Evolutionary conservation across 495 filamentous ascomycete genomes (phyloP).

Genomic region (Aspergillus funiculosus): DNA sequence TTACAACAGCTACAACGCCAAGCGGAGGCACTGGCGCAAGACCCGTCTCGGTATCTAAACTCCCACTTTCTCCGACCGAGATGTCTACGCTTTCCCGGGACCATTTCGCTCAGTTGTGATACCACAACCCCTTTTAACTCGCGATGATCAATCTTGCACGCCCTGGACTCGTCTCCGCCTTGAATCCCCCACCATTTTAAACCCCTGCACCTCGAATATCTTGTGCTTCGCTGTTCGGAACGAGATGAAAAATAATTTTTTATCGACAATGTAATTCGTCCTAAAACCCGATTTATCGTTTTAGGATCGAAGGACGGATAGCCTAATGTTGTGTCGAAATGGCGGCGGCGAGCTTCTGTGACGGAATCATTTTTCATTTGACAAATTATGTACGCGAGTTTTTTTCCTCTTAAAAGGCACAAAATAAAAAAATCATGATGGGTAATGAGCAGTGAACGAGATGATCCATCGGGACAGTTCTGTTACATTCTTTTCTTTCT

Average conservation of each 20-base stretch:
- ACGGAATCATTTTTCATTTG: conserved; percentile 8
- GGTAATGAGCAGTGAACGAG: conserved; percentile 21
- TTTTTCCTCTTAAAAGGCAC: conserved; percentile 3
- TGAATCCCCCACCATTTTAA: conserved; percentile 1
- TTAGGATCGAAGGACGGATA: background rate
- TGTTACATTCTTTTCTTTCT: too few relatives aligned
- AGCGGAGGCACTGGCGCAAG: conserved; percentile 99
- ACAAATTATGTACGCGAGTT: conserved; percentile 22
- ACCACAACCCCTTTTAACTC: conserved; percentile 17
- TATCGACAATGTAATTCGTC: too few relatives aligned
- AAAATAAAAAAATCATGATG: conserved; percentile 23
- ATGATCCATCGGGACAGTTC: too few relatives aligned
- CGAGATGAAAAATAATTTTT: background rate
- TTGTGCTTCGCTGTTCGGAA: conserved; percentile 8
- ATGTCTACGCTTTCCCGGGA: conserved; percentile 15
- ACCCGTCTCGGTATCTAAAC: conserved; percentile 94
- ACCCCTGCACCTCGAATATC: background rate
- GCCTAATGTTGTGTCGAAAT: conserved; percentile 1
- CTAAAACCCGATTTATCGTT: too few relatives aligned
- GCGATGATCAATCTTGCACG: conserved; percentile 19
- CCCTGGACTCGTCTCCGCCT: conserved; percentile 13
- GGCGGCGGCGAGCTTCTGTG: conserved; percentile 11
- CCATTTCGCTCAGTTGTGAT: conserved; percentile 25
- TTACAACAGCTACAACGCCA: conserved; percentile 87
- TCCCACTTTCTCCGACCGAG: conserved; percentile 19